Evolutionary conservation across 192 early-diverging fungal genomes (phyloP).

Genomic region (Oehlia diaphana): DNA sequence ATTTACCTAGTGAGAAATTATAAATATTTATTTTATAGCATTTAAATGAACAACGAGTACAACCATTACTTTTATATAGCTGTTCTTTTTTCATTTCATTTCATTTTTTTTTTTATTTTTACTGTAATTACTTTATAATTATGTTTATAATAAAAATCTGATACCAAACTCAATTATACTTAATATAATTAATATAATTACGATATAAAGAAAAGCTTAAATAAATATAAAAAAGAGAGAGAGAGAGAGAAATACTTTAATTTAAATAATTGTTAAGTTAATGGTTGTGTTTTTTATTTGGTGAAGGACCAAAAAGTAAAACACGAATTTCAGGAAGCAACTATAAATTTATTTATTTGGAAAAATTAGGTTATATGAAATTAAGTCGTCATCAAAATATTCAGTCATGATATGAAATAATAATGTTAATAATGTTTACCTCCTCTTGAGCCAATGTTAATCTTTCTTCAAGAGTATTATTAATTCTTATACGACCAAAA

Average conservation of each 20-base stretch:
- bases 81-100: too few species aligned
- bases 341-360: conserved; percentile 38
- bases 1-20: conserved; percentile 12
- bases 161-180: too few species aligned
- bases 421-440: conserved; percentile 44
- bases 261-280: conserved; percentile 37
- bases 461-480: conserved; percentile 92
- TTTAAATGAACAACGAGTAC: too few species aligned
- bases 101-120: too few species aligned
- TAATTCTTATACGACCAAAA: conserved; percentile 77
- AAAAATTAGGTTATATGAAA: conserved; percentile 7
- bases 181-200: too few species aligned
- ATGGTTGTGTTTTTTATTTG: conserved; percentile 91
- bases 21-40: neutral
- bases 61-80: too few species aligned
- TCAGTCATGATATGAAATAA: neutral
- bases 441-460: conserved; percentile 79
- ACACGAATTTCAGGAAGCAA: conserved; percentile 94
- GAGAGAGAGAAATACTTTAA: neutral
- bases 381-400: neutral
- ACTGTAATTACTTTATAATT: too few species aligned
- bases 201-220: too few species aligned
- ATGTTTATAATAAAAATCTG: too few species aligned
- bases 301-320: conserved; percentile 88
- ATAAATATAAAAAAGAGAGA: too few species aligned